These are phyloP conservation scores for Ettlia oleoabundans DNA, from an alignment of 139 green algal genomes.

Conservation along the genomic window DNA sequence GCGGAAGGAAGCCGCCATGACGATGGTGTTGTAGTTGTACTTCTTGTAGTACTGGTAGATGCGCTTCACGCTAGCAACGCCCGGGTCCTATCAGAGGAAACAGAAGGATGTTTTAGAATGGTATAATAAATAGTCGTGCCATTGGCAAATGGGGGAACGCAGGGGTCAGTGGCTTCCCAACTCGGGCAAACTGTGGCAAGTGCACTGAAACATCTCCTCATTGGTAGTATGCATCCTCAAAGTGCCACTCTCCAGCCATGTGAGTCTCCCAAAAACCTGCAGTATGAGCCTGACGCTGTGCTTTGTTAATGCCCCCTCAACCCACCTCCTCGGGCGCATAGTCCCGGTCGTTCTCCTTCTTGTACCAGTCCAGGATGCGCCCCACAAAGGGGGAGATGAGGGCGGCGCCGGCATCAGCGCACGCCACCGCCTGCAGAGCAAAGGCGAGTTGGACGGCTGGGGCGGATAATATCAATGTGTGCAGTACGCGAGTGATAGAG, in stretches of 20 bases:
- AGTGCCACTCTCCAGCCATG: no score
- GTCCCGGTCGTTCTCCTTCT: slow-evolving; percentile 58
- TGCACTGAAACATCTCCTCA: no score
- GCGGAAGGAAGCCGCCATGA: slow-evolving; percentile 93
- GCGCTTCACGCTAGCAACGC: slow-evolving; percentile 71
- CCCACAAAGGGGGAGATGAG: slow-evolving; percentile 94
- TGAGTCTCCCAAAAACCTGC: no score
- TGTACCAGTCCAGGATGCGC: slow-evolving; percentile 92
- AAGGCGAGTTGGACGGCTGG: no score
- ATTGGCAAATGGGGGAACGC: not conserved
- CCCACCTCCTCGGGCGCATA: slow-evolving; percentile 67
- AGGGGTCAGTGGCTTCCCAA: no score
- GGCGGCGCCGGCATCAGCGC: slow-evolving; percentile 81
- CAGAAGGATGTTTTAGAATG: no score
- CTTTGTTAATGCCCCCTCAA: not conserved
- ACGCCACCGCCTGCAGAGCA: slow-evolving; percentile 74
- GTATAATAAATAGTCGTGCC: not conserved
- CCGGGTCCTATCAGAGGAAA: slow-evolving; percentile 68
- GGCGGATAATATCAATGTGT: no score
- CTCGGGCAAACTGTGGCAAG: no score
- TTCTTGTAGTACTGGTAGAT: slow-evolving; percentile 72
- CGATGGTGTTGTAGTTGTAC: slow-evolving; percentile 75
- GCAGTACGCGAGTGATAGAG: no score
- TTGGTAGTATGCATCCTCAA: no score
- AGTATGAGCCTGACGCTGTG: not conserved